These are phyloP conservation scores for Scutellaria baicalensis DNA, from an alignment of 257 asterid species.

Conservation along the genomic window DNA sequence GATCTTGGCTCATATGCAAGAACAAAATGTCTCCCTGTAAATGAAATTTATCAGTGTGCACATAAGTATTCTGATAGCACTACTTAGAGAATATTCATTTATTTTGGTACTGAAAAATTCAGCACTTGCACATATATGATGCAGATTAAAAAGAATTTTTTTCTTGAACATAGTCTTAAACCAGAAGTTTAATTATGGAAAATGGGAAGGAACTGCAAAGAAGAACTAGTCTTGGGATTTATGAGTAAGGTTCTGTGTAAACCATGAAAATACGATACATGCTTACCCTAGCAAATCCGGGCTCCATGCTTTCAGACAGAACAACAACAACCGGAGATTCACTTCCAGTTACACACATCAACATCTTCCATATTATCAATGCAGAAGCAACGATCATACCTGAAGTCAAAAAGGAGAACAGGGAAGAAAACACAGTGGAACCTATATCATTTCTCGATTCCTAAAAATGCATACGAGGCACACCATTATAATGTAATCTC, in stretches of 20 bases:
- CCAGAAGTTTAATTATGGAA: not conserved
- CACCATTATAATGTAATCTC: too few species aligned
- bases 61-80: not conserved
- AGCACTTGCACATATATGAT: not conserved
- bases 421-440: not conserved
- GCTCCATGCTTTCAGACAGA: conserved; percentile 81
- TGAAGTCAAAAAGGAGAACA: conserved; percentile 15
- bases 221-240: not conserved
- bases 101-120: not conserved
- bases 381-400: conserved; percentile 54
- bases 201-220: not conserved
- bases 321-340: conserved; percentile 79
- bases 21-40: conserved; percentile 92
- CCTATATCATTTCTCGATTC: not conserved
- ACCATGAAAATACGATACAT: not conserved
- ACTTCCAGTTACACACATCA: conserved; percentile 49
- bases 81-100: not conserved
- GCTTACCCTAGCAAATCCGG: conserved; percentile 62
- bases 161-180: not conserved
- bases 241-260: not conserved
- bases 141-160: not conserved
- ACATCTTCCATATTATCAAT: conserved; percentile 53
- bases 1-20: conserved; percentile 67
- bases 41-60: conserved; percentile 4
- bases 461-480: too few species aligned